Base-by-base conservation (phyloP, 768 basidiomycete genomes). In the Polyporus arcularius region DNA sequence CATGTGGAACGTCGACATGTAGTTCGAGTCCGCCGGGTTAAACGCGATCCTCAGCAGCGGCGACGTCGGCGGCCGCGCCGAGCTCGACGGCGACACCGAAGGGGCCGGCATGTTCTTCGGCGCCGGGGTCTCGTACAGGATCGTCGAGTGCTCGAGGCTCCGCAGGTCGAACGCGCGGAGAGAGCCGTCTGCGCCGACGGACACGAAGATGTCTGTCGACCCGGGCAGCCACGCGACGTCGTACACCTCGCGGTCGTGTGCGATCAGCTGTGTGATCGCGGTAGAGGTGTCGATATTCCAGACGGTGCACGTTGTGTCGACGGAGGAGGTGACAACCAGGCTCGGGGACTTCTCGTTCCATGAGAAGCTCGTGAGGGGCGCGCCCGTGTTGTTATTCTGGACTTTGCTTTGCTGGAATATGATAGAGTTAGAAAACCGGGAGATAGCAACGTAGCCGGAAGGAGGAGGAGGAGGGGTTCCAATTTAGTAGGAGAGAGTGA, bases 191-290 rank as follows among this genome's bases (percentile, higher is more conserved):
- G 96, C 96, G 26, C 97, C 97, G 28, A 98, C 97, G 5, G 95
- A 97, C 40, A 98, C 95, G 72, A 99, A 99, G 65, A 98, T 94
- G 72, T 98, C 95, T 12, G 93, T 94, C 9, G 94, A 96, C 28
- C 88, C 85, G 5, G 97, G 97, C 12, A 98, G 83, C 96, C 97
- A 99, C n/a, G 94, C 95, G 43, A 97, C 95, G 71, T 98, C 95
- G 76, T 96, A 96, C 14, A 94, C 95, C 76, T 96, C 90, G 49
- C 92, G 86, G 79, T 98, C 95, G 75, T 97, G 96, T 0, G 96
- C 95, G 69, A 97, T 96, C 61, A 99, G 86, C 74, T 98, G 97
- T 3, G 97, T 99, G 71, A 98, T 86, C 28, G 97, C 96, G 7
- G 90, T 88, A 28, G 87, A 85, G 4, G 93, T 93, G 68, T 96